Percentiles rank a stretch among this genome's conserved stretches.
These are phyloP conservation scores for Candida nonsorbophila DNA, from an alignment of 805 yeast genomes.

Conservation along the genomic window DNA sequence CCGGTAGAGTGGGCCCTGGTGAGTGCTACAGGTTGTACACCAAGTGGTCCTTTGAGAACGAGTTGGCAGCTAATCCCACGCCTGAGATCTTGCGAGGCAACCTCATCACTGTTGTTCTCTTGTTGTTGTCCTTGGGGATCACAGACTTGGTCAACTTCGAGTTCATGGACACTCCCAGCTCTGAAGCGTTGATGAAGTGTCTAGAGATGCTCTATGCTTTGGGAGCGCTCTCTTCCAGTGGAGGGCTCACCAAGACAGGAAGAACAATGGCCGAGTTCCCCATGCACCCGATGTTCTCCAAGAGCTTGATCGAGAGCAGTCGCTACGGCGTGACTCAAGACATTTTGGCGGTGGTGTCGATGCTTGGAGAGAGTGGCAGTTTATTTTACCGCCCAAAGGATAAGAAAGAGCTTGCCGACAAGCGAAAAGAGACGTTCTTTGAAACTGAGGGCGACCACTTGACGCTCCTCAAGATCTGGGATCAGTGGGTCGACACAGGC, in stretches of 20 bases:
- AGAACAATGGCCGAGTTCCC: conserved; percentile 89
- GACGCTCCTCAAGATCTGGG: conserved; percentile 66
- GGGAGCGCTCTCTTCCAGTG: conserved; percentile 80
- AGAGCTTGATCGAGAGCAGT: conserved; percentile 61
- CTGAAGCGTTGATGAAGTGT: conserved; percentile 66
- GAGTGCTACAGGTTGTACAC: conserved; percentile 75
- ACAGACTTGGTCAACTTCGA: conserved; percentile 79
- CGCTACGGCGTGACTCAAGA: conserved; percentile 60
- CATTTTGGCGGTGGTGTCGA: conserved; percentile 68
- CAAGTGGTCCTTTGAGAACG: conserved; percentile 72
- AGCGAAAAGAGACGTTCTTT: conserved; percentile 51
- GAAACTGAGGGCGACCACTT: conserved; percentile 72
- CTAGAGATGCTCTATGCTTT: conserved; percentile 77
- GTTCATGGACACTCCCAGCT: conserved; percentile 85
- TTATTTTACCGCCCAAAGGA: conserved; percentile 69
- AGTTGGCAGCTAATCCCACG: conserved; percentile 70
- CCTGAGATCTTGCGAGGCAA: conserved; percentile 93
- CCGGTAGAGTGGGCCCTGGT: conserved; percentile 45
- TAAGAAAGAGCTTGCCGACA: conserved; percentile 60
- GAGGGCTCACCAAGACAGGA: conserved; percentile 73
- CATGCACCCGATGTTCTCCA: conserved; percentile 84
- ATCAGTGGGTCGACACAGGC: conserved; percentile 68
- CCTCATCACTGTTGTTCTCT: conserved; percentile 66
- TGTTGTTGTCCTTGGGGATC: conserved; percentile 79
- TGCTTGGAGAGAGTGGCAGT: conserved; percentile 75